A percentile compares a stretch with the other conserved stretches of the same genome.
phyloP scores from a whole-genome alignment of 1,284 basidiomycete species.

The Cryptococcus sp. region DNA sequence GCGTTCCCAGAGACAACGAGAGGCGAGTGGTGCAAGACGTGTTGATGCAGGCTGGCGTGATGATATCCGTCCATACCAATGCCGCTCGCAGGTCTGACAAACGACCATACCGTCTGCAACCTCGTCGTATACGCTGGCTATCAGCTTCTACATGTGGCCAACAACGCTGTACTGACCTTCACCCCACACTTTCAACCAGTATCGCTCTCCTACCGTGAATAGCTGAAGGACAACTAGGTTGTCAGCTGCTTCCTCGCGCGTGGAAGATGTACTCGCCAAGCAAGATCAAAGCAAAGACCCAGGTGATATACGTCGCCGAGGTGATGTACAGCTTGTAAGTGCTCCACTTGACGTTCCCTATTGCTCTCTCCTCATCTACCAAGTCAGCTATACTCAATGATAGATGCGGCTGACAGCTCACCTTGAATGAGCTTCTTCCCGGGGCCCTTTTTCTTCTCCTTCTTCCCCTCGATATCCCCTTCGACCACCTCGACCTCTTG shows the following conservation, averaged over 20 bases:
- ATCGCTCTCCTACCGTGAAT: slow-evolving; percentile 49
- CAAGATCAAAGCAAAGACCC: slow-evolving; percentile 34
- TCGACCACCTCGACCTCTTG: slow-evolving; percentile 35
- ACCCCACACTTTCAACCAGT: slow-evolving; percentile 66
- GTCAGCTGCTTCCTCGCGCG: slow-evolving; percentile 8
- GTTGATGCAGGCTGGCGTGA: slow-evolving; percentile 20
- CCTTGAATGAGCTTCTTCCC: slow-evolving; percentile 43
- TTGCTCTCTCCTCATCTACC: slow-evolving; percentile 54
- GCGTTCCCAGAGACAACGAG: background rate
- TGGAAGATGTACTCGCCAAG: slow-evolving; percentile 21
- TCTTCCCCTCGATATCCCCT: slow-evolving; percentile 34
- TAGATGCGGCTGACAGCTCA: slow-evolving; percentile 6
- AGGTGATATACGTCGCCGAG: slow-evolving; percentile 44
- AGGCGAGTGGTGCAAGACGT: slow-evolving; percentile 23
- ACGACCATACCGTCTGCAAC: slow-evolving; percentile 18
- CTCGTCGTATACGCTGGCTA: slow-evolving; percentile 26
- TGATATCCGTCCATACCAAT: slow-evolving; percentile 12
- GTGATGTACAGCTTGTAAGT: slow-evolving; percentile 72
- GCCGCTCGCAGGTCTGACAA: slow-evolving; percentile 12
- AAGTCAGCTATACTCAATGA: background rate
- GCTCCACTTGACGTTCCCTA: slow-evolving; percentile 68
- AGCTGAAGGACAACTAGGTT: slow-evolving; percentile 47
- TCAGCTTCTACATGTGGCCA: slow-evolving; percentile 1
- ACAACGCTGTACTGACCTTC: slow-evolving; percentile 28
- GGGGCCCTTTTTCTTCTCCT: slow-evolving; percentile 37